These are phyloP conservation scores for Zea luxurians DNA, from an alignment of 176 grass and related monocot species.

Conservation along the genomic window DNA sequence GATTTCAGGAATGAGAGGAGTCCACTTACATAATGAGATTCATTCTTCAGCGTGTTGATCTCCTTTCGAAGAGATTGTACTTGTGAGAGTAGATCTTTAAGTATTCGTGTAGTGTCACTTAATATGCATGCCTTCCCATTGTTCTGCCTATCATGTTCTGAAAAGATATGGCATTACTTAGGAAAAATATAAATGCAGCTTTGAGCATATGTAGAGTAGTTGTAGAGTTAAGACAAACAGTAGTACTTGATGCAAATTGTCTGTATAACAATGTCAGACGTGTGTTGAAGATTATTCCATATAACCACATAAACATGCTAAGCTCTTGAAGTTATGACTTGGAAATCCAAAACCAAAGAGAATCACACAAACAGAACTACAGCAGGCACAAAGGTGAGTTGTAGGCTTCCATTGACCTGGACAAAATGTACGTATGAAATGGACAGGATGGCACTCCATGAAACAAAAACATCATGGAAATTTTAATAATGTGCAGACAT, in stretches of 20 bases:
- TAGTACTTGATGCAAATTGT: background rate
- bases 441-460: background rate
- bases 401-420: background rate
- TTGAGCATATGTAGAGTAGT: background rate
- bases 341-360: background rate
- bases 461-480: background rate
- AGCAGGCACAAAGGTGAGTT: background rate
- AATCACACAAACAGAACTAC: background rate
- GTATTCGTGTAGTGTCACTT: conserved; percentile 61
- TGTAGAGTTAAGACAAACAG: conserved; percentile 1
- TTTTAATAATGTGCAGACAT: background rate
- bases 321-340: background rate
- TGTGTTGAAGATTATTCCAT: background rate
- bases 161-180: conserved; percentile 25
- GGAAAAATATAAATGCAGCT: conserved; percentile 13
- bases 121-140: conserved; percentile 75
- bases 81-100: conserved; percentile 70
- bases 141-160: conserved; percentile 84
- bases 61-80: conserved; percentile 82
- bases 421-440: background rate
- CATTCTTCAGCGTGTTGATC: conserved; percentile 65
- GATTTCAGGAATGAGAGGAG: too few relatives aligned
- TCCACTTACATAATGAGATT: conserved; percentile 44
- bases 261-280: background rate
- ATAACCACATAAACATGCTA: background rate